These are phyloP conservation scores for Stentor roeselii DNA, from an alignment of 73 alveolate genomes.

Conservation along the genomic window DNA sequence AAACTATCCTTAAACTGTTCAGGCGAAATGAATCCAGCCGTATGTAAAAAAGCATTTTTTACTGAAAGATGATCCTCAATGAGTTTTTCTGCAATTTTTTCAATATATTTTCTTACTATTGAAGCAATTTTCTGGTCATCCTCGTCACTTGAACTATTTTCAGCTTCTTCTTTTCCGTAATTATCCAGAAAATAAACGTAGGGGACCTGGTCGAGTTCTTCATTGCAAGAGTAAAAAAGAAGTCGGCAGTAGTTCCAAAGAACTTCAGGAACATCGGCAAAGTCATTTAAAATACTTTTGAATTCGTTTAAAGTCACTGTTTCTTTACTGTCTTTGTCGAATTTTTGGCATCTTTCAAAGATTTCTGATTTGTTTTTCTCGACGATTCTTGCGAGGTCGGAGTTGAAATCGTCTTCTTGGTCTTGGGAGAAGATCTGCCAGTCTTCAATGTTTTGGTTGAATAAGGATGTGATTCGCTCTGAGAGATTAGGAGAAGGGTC, in stretches of 20 bases:
- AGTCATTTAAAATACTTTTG: not conserved
- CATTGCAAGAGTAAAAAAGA: not conserved
- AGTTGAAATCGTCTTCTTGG: not conserved
- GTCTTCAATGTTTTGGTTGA: not conserved
- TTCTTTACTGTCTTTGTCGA: not conserved
- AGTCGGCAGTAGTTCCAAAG: not conserved
- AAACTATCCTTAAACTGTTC: not conserved
- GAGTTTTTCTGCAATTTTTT: slow-evolving; percentile 15
- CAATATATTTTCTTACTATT: slow-evolving; percentile 17
- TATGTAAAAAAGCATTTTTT: not conserved
- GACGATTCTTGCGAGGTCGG: not conserved
- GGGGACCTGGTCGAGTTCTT: not conserved
- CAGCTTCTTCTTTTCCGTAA: not conserved
- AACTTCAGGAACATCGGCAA: not conserved
- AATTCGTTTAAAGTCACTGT: not conserved
- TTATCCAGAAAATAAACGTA: not conserved
- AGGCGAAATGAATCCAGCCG: not conserved
- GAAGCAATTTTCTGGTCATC: not conserved
- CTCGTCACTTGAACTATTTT: not conserved
- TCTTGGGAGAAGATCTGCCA: not conserved
- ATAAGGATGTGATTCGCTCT: not conserved
- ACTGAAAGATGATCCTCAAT: not conserved
- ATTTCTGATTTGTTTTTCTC: not conserved
- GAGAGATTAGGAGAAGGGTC: too few species aligned
- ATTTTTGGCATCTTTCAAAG: not conserved